Percentiles rank a stretch among this genome's conserved stretches.
These are phyloP conservation scores for Cyclotella cryptica DNA, from an alignment of 108 stramenopile species.

Conservation along the genomic window DNA sequence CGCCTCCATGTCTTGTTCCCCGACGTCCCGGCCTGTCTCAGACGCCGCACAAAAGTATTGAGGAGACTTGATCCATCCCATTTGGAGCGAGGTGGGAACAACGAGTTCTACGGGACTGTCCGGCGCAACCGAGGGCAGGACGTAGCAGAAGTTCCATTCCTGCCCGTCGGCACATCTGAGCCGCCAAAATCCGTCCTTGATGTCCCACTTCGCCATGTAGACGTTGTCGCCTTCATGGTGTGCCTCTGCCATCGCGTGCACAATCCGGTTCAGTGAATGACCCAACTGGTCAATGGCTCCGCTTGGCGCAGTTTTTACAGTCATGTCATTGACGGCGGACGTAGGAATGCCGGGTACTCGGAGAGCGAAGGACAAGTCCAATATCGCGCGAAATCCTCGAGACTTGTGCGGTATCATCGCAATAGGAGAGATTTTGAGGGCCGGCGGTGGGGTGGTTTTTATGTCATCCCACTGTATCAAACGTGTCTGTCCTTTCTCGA, in stretches of 20 bases:
- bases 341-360: not conserved
- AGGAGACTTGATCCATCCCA: constrained; percentile 20
- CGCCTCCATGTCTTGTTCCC: constrained; percentile 11
- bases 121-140: not conserved
- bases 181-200: not conserved
- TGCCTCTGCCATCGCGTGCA: not conserved
- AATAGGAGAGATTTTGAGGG: constrained; percentile 22
- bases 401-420: constrained; percentile 1
- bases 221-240: not conserved
- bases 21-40: constrained; percentile 41
- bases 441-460: not conserved
- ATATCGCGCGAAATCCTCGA: not conserved
- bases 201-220: not conserved
- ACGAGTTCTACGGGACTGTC: not conserved
- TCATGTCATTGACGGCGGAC: constrained; percentile 25
- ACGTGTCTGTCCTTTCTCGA: constrained; percentile 7
- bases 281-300: constrained; percentile 28
- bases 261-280: constrained; percentile 18
- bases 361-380: not conserved
- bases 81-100: constrained; percentile 6
- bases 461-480: constrained; percentile 25
- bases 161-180: not conserved
- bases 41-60: constrained; percentile 7
- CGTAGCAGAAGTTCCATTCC: constrained; percentile 23
- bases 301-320: constrained; percentile 5